Percentiles rank a stretch among this genome's conserved stretches.
Conservation (phyloP, 2,329 filamentous ascomycete genomes). For the Neopestalotiopsis sp. region DNA sequence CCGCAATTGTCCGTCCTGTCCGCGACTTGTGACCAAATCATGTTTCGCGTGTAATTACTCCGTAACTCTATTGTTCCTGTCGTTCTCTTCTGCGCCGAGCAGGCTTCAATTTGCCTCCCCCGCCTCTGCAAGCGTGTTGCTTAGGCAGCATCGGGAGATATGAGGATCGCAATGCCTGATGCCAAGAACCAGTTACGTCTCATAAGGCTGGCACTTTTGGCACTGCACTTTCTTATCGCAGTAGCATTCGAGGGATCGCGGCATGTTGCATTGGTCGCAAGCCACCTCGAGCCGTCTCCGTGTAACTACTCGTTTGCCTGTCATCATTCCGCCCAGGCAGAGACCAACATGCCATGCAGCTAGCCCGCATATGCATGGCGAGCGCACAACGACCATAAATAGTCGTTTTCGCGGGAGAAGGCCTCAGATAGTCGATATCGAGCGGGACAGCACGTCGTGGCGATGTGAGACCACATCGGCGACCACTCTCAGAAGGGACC, state of each 20-base stretch:
- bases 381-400: background rate
- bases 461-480: too few species aligned
- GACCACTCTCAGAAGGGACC: too few species aligned
- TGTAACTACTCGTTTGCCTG: background rate
- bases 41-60: constrained; percentile 2
- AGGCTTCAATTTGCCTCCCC: background rate
- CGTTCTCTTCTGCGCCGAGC: too few species aligned
- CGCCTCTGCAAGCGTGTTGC: background rate
- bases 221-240: background rate
- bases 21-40: background rate
- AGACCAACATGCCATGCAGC: background rate
- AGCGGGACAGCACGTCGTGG: background rate
- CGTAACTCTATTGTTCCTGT: constrained; percentile 1
- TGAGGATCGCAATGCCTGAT: too few species aligned
- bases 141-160: background rate
- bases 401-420: constrained; percentile 1
- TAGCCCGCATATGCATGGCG: background rate
- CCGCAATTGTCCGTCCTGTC: background rate
- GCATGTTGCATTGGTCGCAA: constrained; percentile 1
- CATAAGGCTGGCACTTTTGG: background rate
- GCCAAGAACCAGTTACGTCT: background rate
- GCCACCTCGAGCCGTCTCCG: constrained; percentile 2
- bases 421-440: background rate
- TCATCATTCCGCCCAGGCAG: background rate
- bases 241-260: background rate